Evolutionary conservation across 73 alveolate genomes (phyloP).

Genomic region (Paramecium primaurelia): DNA sequence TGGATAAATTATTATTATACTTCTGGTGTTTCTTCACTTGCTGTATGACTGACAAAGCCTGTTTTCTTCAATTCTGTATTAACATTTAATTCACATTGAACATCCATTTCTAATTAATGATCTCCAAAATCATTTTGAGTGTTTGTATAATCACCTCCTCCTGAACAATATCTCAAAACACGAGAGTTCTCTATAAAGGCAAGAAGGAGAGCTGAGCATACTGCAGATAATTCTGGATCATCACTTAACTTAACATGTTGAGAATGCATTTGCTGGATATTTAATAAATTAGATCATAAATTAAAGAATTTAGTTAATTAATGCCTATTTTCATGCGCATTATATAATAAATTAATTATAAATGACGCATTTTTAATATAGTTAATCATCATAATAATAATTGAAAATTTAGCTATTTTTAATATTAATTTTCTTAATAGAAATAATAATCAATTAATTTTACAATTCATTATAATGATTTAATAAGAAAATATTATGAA

Average conservation of each 20-base stretch:
- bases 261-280: not conserved
- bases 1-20: not conserved
- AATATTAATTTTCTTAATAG: not conserved
- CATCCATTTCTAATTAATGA: slow-evolving; percentile 21
- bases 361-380: not conserved
- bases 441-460: too few species aligned
- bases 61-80: not conserved
- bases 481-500: not conserved
- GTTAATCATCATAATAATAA: not conserved
- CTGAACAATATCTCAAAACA: not conserved
- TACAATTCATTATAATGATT: too few species aligned
- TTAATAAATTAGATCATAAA: not conserved
- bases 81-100: slow-evolving; percentile 4
- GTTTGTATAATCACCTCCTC: slow-evolving; percentile 3
- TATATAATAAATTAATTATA: not conserved
- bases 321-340: not conserved
- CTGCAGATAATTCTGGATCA: slow-evolving; percentile 5
- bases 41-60: not conserved
- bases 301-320: not conserved
- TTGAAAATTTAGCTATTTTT: not conserved
- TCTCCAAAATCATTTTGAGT: slow-evolving; percentile 45
- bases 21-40: slow-evolving; percentile 41
- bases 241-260: slow-evolving; percentile 20
- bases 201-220: not conserved
- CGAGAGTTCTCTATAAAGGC: not conserved